Evolutionary conservation across 129 eudicot genomes (phyloP).

Genomic region (Flaveria ramosissima): DNA sequence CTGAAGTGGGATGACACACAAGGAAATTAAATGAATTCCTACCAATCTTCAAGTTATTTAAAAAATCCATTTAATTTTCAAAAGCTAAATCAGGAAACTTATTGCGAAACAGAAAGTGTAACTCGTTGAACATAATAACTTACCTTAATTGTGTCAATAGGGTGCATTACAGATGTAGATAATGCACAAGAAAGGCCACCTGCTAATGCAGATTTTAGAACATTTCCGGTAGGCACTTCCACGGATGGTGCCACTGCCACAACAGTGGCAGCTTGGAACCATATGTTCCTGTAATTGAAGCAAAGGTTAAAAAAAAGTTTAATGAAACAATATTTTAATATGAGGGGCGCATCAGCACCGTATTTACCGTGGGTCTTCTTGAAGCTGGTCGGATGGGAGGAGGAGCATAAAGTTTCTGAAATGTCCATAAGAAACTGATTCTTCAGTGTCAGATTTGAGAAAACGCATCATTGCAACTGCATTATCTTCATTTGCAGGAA

Average conservation of each 20-base stretch:
- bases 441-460: constrained; percentile 82
- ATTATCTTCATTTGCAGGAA: constrained; percentile 97
- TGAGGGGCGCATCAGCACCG: neutral
- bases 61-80: neutral
- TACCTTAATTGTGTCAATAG: constrained; percentile 89
- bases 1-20: constrained; percentile 21
- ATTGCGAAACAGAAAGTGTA: neutral
- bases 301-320: neutral
- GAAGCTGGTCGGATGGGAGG: constrained; percentile 89
- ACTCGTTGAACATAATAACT: neutral
- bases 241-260: constrained; percentile 92
- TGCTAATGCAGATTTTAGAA: constrained; percentile 82
- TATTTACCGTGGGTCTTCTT: constrained; percentile 84
- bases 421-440: constrained; percentile 91
- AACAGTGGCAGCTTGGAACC: constrained; percentile 98
- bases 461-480: constrained; percentile 98
- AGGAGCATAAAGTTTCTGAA: constrained; percentile 90
- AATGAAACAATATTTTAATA: neutral
- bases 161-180: constrained; percentile 83
- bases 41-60: constrained; percentile 1
- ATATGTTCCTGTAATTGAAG: constrained; percentile 54
- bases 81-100: constrained; percentile 1
- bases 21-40: neutral
- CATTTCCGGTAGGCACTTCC: constrained; percentile 77
- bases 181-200: constrained; percentile 95